Evolutionary conservation across 2,329 filamentous ascomycete species (phyloP).

Genomic region (Ceratocystis albifundus): DNA sequence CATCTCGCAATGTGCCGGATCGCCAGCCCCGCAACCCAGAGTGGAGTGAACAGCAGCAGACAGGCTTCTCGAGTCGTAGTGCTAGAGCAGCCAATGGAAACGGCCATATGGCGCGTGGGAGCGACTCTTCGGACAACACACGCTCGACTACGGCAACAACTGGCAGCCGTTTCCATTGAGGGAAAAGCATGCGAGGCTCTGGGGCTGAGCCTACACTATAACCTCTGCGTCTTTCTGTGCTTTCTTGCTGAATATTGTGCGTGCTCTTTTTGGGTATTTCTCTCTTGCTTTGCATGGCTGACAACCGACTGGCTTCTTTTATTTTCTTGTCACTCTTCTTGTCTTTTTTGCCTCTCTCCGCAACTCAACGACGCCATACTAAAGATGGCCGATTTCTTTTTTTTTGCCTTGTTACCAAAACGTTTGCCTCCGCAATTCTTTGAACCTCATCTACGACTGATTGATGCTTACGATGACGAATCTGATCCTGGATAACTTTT

Average conservation of each 20-base stretch:
- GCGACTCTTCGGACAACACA: conserved; percentile 40
- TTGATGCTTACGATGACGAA: conserved; percentile 22
- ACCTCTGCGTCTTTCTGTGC: background rate
- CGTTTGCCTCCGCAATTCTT: conserved; percentile 15
- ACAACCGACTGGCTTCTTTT: background rate
- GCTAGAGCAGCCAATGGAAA: conserved; percentile 37
- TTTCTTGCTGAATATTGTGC: background rate
- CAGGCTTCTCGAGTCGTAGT: conserved; percentile 43
- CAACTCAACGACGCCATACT: background rate
- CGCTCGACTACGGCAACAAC: conserved; percentile 32
- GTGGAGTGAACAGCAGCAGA: conserved; percentile 41
- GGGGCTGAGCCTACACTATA: too few relatives aligned
- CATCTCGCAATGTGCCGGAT: conserved; percentile 42
- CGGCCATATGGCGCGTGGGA: conserved; percentile 50
- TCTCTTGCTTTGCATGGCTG: background rate
- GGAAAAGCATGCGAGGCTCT: background rate
- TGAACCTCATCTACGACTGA: conserved; percentile 21
- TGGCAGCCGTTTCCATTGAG: conserved; percentile 25
- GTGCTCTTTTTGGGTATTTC: background rate
- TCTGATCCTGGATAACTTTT: conserved; percentile 14
- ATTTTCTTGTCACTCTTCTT: background rate
- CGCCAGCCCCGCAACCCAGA: conserved; percentile 53
- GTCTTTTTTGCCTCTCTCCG: too few relatives aligned
- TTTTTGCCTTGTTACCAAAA: background rate
- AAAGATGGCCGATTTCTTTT: background rate